Evolutionary conservation across 129 eudicot species (phyloP).

Genomic region (Escallonia herrerae): DNA sequence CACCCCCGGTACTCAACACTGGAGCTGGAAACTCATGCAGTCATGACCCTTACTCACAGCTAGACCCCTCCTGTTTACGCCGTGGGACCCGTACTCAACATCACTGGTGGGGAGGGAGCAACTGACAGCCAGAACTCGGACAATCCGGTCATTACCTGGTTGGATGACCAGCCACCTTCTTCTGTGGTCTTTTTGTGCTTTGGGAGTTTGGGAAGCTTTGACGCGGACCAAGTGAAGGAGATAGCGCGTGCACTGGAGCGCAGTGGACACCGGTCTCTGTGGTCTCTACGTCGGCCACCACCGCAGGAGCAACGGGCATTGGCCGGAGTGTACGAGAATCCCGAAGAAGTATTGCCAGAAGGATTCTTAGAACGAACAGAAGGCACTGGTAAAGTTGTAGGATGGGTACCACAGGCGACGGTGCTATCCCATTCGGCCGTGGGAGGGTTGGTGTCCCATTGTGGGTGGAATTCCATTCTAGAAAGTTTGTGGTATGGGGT

Average conservation of each 20-base stretch:
- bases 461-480: neutral
- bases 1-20: slow-evolving; percentile 16
- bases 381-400: neutral
- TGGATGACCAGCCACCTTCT: slow-evolving; percentile 11
- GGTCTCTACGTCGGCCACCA: slow-evolving; percentile 12
- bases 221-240: slow-evolving; percentile 6
- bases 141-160: slow-evolving; percentile 9
- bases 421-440: neutral
- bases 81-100: slow-evolving; percentile 16
- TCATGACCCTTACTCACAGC: neutral
- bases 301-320: neutral
- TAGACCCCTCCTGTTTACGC: slow-evolving; percentile 16
- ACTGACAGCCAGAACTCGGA: neutral
- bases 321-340: slow-evolving; percentile 3
- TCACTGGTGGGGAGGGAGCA: slow-evolving; percentile 5
- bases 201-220: slow-evolving; percentile 20
- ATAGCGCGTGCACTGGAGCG: slow-evolving; percentile 18
- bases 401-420: neutral
- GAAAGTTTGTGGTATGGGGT: neutral
- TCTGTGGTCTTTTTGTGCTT: slow-evolving; percentile 21
- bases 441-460: neutral
- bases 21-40: slow-evolving; percentile 11
- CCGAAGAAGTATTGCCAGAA: neutral
- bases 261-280: slow-evolving; percentile 15
- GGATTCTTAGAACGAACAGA: neutral